These are phyloP conservation scores for Hypomontagnella submonticulosa DNA, from an alignment of 495 filamentous ascomycete genomes.

Conservation along the genomic window DNA sequence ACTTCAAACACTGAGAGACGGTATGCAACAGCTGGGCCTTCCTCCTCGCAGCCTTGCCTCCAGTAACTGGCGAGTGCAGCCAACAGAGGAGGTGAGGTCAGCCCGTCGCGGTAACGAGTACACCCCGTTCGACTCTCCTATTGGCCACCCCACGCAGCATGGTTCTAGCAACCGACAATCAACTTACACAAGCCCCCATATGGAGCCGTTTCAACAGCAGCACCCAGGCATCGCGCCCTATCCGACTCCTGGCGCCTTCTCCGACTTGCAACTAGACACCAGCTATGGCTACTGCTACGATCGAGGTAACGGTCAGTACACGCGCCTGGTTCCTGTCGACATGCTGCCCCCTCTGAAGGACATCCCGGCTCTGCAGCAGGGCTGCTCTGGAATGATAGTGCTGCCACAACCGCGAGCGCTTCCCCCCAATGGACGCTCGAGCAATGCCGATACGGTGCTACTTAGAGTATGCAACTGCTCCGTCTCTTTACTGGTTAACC, in stretches of 20 bases:
- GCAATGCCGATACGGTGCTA: constrained; percentile 45
- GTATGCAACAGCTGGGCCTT: constrained; percentile 14
- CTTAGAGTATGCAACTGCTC: constrained; percentile 41
- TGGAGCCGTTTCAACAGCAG: constrained; percentile 34
- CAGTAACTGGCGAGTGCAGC: constrained; percentile 44
- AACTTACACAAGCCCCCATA: constrained; percentile 13
- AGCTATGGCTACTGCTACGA: constrained; percentile 63
- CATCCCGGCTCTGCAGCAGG: constrained; percentile 47
- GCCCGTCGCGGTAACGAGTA: constrained; percentile 24
- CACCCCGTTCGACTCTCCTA: constrained; percentile 21
- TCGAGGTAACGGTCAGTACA: constrained; percentile 67
- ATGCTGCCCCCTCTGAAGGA: constrained; percentile 63
- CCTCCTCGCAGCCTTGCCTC: constrained; percentile 37
- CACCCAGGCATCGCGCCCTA: constrained; percentile 24
- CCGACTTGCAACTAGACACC: constrained; percentile 31
- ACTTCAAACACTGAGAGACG: constrained; percentile 23
- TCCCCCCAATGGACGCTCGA: constrained; percentile 50
- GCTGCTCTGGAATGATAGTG: constrained; percentile 52
- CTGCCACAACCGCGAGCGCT: constrained; percentile 53
- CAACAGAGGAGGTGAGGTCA: constrained; percentile 13
- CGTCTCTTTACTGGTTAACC: constrained; percentile 3
- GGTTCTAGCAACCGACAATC: constrained; percentile 1
- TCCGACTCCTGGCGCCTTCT: neutral
- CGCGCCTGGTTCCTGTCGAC: constrained; percentile 73
- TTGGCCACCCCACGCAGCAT: constrained; percentile 12